Evolutionary conservation across 2,329 filamentous ascomycete genomes (phyloP).

Genomic region (Aspergillus hortae): DNA sequence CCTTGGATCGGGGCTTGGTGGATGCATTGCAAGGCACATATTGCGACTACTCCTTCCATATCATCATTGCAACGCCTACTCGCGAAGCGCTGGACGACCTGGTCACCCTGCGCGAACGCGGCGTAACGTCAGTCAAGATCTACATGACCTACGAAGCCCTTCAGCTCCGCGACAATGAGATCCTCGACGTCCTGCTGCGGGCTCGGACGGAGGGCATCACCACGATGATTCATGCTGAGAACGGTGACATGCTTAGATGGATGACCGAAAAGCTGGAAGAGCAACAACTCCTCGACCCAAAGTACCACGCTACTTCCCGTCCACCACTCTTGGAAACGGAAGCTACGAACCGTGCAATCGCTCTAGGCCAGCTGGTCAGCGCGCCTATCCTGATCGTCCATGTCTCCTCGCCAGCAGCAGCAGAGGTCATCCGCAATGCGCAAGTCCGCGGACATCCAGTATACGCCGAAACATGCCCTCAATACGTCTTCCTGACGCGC

Average conservation of each 20-base stretch:
- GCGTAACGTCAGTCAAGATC: conserved; percentile 46
- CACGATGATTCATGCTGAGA: conserved; percentile 49
- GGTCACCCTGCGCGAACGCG: conserved; percentile 30
- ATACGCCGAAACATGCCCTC: conserved; percentile 57
- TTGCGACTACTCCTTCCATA: conserved; percentile 54
- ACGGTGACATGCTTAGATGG: conserved; percentile 43
- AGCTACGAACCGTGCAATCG: conserved; percentile 50
- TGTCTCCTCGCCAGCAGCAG: conserved; percentile 46
- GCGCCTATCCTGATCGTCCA: conserved; percentile 54
- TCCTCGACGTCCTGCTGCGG: conserved; percentile 44
- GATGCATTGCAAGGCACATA: conserved; percentile 48
- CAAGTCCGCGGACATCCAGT: conserved; percentile 51
- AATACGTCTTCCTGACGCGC: conserved; percentile 56
- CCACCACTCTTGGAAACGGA: conserved; percentile 42
- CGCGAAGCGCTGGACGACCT: conserved; percentile 38
- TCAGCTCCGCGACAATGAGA: conserved; percentile 39
- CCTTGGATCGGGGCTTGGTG: conserved; percentile 46
- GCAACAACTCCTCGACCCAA: conserved; percentile 33
- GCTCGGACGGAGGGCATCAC: conserved; percentile 41
- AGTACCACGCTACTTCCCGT: conserved; percentile 42
- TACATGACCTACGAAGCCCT: conserved; percentile 47
- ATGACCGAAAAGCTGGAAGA: conserved; percentile 35
- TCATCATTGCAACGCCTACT: conserved; percentile 37
- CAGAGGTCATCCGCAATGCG: conserved; percentile 46
- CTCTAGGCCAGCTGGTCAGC: conserved; percentile 48